Base-by-base conservation (phyloP, 257 asterid species). In the Plantago elongata region DNA sequence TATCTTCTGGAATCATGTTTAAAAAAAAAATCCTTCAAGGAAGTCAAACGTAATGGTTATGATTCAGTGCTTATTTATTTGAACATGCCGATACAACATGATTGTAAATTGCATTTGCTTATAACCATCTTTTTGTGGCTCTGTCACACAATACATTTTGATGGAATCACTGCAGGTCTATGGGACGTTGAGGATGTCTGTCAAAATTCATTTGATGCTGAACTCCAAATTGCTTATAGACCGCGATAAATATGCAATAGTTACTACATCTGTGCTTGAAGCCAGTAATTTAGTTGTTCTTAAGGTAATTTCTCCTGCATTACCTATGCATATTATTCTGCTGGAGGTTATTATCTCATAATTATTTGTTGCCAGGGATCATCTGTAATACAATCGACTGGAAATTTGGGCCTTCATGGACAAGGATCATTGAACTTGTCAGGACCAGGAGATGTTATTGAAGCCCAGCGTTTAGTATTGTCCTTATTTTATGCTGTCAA, bases 151-250 rank as follows among this genome's bases (percentile, higher is more conserved):
- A 77, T 72, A 59, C 59, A 60, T 73, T 73, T 64, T 54, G 46
- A 51, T 62, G 54, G 57, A 70, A 56, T 77, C 72, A 52, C 57
- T 68, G 52, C 74, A 89, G 97, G 79, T 90, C 72, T 83, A 84
- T 68, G 97, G 97, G 66, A 93, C 97, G 37, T 72, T 90, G 80
- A 82, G 95, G 63, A 84, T 90, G 97, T 84, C 97, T 57, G 95
- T 87, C 61, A 90, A 90, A 81, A 90, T 90, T 73, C 84, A 83
- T 77, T 80, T 90, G 83, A 90, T 90, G 97, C 69, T 87, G 78
- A 84, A 83, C 57, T 90, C 97, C 62, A 78, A 84, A 74, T 66
- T 90, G 80, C 83, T 87, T 69, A 83, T 90, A 70, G 70, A 77
- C 43, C 86, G 95, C 65, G 92, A 78, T 71, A 75, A 80, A 65